Evolutionary conservation across 805 yeast genomes (phyloP), one percentile per base, ranked within the genome.

Genomic region (Cyberlindnera nakhonratchasimensis): DNA sequence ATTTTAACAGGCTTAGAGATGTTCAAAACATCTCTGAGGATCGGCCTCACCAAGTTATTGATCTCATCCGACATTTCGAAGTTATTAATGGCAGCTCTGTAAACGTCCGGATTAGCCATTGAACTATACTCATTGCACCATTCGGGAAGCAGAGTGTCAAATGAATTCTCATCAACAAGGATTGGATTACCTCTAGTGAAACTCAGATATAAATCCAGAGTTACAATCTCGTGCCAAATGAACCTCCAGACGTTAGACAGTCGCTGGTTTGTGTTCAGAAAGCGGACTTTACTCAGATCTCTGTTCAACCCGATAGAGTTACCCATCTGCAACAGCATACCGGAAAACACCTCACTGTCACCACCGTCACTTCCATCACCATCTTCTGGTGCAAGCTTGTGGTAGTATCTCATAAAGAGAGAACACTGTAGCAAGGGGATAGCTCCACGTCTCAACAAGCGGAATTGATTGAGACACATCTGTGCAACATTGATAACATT

Each of bases 351-450:
- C 40, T 68, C 73, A 2, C 74, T 61, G 44, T 72, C 77, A 20
- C 77, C 78, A 37, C 74, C 77, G 44, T 72, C 79, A 8, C 65
- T 64, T 1, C 77, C 75, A 55, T 77, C 81, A 23, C 82, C 82
- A 48, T 75, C 78, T 53, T 76, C 81, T 0, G 81, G 81, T 0
- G 79, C 74, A 39, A 57, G 61, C 30, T 61, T 65, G 48, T 66
- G 75, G 57, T 79, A 79, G 33, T 70, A 62, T 49, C 77, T 67
- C 63, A 75, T 67, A 46, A 73, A 63, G 39, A 78, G 43, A 7
- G 79, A 72, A 46, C 79, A 74, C 54, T 79, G 84, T 44, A 80
- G 61, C 17, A 79, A 66, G 0, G 73, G 67, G 21, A 80, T 50
- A 16, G 78, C 72, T 28, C 75, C 69, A 44, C 71, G 62, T 45